phyloP scores from a whole-genome alignment of 2,329 filamentous ascomycete genomes.

The Cladophialophora carrionii region DNA sequence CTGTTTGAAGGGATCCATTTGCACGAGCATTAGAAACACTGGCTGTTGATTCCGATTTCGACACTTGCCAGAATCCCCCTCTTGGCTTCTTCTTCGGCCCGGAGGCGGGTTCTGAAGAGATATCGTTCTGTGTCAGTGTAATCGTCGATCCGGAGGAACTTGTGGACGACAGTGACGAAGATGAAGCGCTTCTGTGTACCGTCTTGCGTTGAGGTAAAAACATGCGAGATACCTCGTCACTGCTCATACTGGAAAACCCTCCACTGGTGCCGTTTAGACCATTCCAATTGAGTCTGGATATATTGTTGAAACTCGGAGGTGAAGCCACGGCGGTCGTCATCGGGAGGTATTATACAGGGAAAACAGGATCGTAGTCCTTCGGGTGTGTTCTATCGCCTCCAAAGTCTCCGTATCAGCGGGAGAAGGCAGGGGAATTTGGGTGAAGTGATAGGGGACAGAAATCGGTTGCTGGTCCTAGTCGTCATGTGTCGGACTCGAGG shows the following conservation, averaged over 20 bases:
- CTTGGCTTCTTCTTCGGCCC: conserved; percentile 52
- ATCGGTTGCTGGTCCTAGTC: conserved; percentile 24
- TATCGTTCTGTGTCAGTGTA: conserved; percentile 38
- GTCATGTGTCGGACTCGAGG: conserved; percentile 36
- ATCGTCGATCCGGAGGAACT: conserved; percentile 59
- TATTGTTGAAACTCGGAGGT: conserved; percentile 65
- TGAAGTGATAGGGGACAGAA: conserved; percentile 26
- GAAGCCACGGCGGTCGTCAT: conserved; percentile 69
- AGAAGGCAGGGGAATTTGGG: conserved; percentile 8
- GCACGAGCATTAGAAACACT: conserved; percentile 65
- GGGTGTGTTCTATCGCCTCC: conserved; percentile 6
- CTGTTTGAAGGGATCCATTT: conserved; percentile 59
- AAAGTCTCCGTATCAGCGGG: neutral
- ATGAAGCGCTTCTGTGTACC: conserved; percentile 85
- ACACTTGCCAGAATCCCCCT: conserved; percentile 64
- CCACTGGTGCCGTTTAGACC: conserved; percentile 61
- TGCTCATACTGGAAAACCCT: conserved; percentile 71
- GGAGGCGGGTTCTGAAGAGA: conserved; percentile 45
- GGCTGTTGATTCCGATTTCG: conserved; percentile 67
- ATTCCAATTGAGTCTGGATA: conserved; percentile 65
- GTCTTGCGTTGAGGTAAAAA: conserved; percentile 81
- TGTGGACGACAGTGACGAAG: conserved; percentile 73
- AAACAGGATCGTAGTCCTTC: neutral
- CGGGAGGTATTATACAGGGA: conserved; percentile 23
- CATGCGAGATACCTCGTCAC: conserved; percentile 84